phyloP scores from a whole-genome alignment of 345 rosid species.

The Psidium friedrichsthalianum region DNA sequence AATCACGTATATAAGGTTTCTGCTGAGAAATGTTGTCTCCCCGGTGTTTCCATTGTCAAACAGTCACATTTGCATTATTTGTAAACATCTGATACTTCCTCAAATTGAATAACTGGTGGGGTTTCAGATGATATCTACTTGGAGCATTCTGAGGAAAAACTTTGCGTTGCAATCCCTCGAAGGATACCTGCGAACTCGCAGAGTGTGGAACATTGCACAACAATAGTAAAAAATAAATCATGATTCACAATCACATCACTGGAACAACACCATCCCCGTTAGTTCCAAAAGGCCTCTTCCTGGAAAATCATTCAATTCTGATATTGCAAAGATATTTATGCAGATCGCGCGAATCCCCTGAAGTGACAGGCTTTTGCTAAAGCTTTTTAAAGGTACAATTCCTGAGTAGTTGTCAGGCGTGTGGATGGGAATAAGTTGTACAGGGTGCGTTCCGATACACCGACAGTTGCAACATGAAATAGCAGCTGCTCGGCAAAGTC shows the following conservation, averaged over 20 bases:
- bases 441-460: background rate
- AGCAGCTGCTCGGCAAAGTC: background rate
- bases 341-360: conserved; percentile 2
- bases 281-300: background rate
- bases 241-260: background rate
- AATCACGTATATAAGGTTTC: background rate
- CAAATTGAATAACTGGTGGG: background rate
- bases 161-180: background rate
- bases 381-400: conserved; percentile 1
- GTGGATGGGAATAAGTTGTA: background rate
- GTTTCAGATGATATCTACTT: background rate
- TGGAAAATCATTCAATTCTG: conserved; percentile 1
- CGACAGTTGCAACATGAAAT: background rate
- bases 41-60: background rate
- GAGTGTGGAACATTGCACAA: background rate
- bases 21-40: background rate
- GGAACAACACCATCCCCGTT: background rate
- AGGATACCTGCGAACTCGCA: background rate
- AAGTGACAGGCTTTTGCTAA: conserved; percentile 6
- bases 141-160: background rate
- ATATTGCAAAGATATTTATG: conserved; percentile 1
- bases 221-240: background rate
- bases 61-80: background rate
- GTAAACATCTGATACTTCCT: background rate
- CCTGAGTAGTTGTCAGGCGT: background rate